Evolutionary conservation across 2,329 filamentous ascomycete genomes (phyloP).

Genomic region (Ilyonectria sp.): DNA sequence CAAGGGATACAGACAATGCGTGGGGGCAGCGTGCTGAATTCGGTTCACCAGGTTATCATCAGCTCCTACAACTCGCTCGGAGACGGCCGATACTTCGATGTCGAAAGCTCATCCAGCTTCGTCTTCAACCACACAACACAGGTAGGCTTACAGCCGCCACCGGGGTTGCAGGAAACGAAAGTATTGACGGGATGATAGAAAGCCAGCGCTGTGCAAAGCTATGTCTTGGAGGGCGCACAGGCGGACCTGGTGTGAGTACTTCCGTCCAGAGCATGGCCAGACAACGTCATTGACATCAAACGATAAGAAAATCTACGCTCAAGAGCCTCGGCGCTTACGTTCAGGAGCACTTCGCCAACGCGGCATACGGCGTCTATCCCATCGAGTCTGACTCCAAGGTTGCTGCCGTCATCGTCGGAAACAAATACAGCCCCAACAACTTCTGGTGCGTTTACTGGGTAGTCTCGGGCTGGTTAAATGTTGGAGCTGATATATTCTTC

Average conservation of each 20-base stretch:
- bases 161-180: too few relatives aligned
- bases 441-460: slow-evolving; percentile 79
- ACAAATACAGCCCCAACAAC: slow-evolving; percentile 98
- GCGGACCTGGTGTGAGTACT: slow-evolving; percentile 81
- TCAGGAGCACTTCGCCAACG: slow-evolving; percentile 89
- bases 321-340: slow-evolving; percentile 84
- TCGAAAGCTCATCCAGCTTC: slow-evolving; percentile 90
- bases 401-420: slow-evolving; percentile 88
- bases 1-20: neutral
- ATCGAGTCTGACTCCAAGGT: slow-evolving; percentile 82
- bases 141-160: slow-evolving; percentile 58
- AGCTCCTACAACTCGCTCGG: slow-evolving; percentile 89
- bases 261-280: neutral
- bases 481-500: slow-evolving; percentile 38
- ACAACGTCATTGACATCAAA: slow-evolving; percentile 39
- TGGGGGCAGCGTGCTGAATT: slow-evolving; percentile 29
- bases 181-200: slow-evolving; percentile 66
- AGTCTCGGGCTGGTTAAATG: neutral
- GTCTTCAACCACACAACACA: slow-evolving; percentile 88
- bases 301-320: slow-evolving; percentile 81
- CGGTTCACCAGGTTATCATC: slow-evolving; percentile 76
- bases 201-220: slow-evolving; percentile 85
- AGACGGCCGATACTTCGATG: slow-evolving; percentile 89
- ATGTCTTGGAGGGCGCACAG: slow-evolving; percentile 83
- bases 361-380: slow-evolving; percentile 87